Evolutionary conservation across 2,329 filamentous ascomycete genomes (phyloP).

Genomic region (Byssoonygena ceratinophila): DNA sequence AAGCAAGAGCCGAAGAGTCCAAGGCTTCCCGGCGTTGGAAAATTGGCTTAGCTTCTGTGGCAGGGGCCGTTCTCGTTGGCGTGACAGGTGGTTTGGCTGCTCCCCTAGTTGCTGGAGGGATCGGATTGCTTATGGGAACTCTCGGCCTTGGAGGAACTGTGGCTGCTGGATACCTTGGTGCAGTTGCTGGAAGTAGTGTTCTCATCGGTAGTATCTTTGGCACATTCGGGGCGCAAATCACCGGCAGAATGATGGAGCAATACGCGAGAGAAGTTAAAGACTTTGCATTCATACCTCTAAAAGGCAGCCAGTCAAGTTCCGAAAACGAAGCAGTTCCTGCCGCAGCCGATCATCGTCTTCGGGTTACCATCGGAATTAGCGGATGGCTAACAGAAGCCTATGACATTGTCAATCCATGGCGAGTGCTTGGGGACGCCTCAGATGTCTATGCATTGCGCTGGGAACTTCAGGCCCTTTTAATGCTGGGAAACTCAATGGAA

Average conservation of each 20-base stretch:
- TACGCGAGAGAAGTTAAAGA: slow-evolving; percentile 79
- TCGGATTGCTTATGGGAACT: slow-evolving; percentile 69
- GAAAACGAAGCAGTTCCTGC: slow-evolving; percentile 33
- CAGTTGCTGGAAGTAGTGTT: slow-evolving; percentile 66
- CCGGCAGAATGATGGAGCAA: slow-evolving; percentile 75
- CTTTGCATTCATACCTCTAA: slow-evolving; percentile 70
- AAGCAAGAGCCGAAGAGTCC: slow-evolving; percentile 58
- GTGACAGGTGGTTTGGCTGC: slow-evolving; percentile 70
- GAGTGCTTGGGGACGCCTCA: slow-evolving; percentile 56
- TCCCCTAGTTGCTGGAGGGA: slow-evolving; percentile 63
- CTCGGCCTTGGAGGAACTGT: slow-evolving; percentile 62
- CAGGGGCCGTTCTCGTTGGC: slow-evolving; percentile 76
- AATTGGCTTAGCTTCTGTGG: slow-evolving; percentile 77
- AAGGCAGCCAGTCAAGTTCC: slow-evolving; percentile 40
- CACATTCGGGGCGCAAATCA: slow-evolving; percentile 77
- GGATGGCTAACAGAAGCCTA: slow-evolving; percentile 68
- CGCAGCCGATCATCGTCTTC: slow-evolving; percentile 53
- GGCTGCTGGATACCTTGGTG: slow-evolving; percentile 67
- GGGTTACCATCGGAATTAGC: slow-evolving; percentile 71
- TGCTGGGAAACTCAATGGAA: slow-evolving; percentile 66
- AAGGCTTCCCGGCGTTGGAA: slow-evolving; percentile 61
- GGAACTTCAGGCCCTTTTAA: slow-evolving; percentile 67
- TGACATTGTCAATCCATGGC: slow-evolving; percentile 69
- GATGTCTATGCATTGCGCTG: slow-evolving; percentile 78
- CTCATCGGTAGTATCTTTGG: slow-evolving; percentile 80